Evolutionary conservation across 306 rosid genomes (phyloP), one percentile per base, ranked within the genome.

Genomic region (Arachis stenosperma): DNA sequence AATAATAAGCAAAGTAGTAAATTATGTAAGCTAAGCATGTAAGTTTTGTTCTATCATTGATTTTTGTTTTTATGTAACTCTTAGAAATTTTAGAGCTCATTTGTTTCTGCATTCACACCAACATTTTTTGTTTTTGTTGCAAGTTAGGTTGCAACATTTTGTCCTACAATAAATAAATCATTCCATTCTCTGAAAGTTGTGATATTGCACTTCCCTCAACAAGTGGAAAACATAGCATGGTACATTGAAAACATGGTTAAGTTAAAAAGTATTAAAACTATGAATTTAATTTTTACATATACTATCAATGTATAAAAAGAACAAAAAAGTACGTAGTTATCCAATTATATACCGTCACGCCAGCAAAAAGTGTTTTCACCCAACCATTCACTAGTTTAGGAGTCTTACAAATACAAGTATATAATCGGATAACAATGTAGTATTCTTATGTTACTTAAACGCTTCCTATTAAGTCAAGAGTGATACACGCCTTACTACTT

Each of bases 51-150:
- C 33, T 7, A 44, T 47, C 51, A 46, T 48, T 59, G 8, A 6
- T 13, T 40, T 46, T 10, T 71, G 17, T 13, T 30, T 10, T 22
- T 46, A 11, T 11, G 22, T 42, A 43, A 57, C 13, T 43, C 13
- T 37, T 51, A 17, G 8, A 22, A 29, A 41, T 17, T 53, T 55
- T 41, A 11, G 55, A 4, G 1, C 75, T 17, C 41, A 11, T 22
- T 69, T 70, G 6, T 69, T 27, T 1, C 9, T 65, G 10, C 54
- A 8, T 7, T 30, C 73, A 9, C 7, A 42, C 51, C 63, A 40
- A 15, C 74, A 44, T 15, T 33, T 53, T 46, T 46, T 46, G 17
- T 6, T 29, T 59, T 54, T 71, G 66, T 54, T 71, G 66, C 29
- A 57, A 55, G 75, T 56, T 57, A 1, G 15, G 12, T 29, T 8